Evolutionary conservation across 805 yeast species (phyloP), one percentile per base, ranked within the genome.

Genomic region (Metschnikowia lachancei): DNA sequence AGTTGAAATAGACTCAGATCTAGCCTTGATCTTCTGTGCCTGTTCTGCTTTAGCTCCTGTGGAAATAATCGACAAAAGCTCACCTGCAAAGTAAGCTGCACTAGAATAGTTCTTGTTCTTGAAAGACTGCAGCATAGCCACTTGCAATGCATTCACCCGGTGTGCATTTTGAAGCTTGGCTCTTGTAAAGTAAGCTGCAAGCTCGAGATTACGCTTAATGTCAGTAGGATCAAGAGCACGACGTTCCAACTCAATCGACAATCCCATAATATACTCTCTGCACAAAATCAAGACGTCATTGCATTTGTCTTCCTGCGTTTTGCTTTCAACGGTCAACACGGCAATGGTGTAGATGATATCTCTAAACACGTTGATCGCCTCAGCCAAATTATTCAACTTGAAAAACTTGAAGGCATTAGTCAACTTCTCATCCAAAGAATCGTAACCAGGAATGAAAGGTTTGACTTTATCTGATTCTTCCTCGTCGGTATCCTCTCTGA

Each of bases 131-230:
- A 86, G 82, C 94, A 92, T 87, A 33, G 99, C 99, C 46, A 90
- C 96, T 65, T 89, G 95, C 58, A 90, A 75, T 11, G 98, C 96
- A 61, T 89, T 85, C 44, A 85, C 80, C 49, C 85, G 80, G 67
- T 94, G 99, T 7, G 85, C 84, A 30, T 87, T 83, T 53, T 85
- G 88, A 57, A 94, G 77, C 54, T 85, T 80, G 22, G 91, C 84
- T 62, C 80, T 83, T 12, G 99, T 89, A 74, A 94, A 95, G 69
- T 92, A 92, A 1, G 98, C 95, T 5, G 99, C 98, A 55, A 94
- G 74, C 67, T 94, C 98, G 61, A 94, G 76, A 66, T 89, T 91
- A 53, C 98, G 85, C 66, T 89, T 85, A 45, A 85, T 74, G 50
- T 83, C 83, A 26, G 77, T 77, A 10, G 83, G 75, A 28, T 85